Evolutionary conservation across 176 grass and related monocot species (phyloP).

Genomic region (Oryza meyeriana): DNA sequence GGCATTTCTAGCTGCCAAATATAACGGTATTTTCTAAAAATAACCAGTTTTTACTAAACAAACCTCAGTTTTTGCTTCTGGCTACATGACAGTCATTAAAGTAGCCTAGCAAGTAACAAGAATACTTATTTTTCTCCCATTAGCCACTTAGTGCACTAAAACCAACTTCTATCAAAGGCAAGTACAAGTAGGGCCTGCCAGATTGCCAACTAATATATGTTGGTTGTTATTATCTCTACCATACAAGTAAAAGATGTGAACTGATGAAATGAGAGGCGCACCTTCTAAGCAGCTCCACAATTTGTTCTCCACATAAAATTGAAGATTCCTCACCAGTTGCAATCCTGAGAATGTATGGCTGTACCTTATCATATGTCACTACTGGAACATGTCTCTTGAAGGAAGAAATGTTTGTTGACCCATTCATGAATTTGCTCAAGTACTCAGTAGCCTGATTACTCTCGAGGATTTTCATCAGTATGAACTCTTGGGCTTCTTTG

Average conservation of each 20-base stretch:
- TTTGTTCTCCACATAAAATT: conserved; percentile 61
- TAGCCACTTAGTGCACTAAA: neutral
- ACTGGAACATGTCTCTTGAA: conserved; percentile 61
- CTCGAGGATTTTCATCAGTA: conserved; percentile 57
- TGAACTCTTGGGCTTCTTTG: conserved; percentile 55
- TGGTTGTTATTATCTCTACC: conserved; percentile 15
- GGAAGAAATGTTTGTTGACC: conserved; percentile 46
- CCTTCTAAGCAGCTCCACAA: conserved; percentile 69
- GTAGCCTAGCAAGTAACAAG: neutral
- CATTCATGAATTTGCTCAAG: conserved; percentile 64
- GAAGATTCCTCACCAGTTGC: conserved; percentile 59
- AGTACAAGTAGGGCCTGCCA: neutral
- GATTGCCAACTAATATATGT: conserved; percentile 4
- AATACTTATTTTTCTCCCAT: neutral
- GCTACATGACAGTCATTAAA: neutral
- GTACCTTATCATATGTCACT: conserved; percentile 57
- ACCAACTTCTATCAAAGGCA: neutral
- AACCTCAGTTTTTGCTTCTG: neutral
- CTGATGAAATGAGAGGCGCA: conserved; percentile 15
- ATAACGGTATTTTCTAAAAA: neutral
- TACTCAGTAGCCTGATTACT: conserved; percentile 70
- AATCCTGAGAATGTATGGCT: conserved; percentile 63
- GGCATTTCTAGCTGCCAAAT: neutral
- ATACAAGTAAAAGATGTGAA: conserved; percentile 18
- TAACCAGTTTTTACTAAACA: neutral